Evolutionary conservation across 805 yeast genomes (phyloP), one percentile per base, ranked within the genome.

Genomic region (Teunomyces panamensis): DNA sequence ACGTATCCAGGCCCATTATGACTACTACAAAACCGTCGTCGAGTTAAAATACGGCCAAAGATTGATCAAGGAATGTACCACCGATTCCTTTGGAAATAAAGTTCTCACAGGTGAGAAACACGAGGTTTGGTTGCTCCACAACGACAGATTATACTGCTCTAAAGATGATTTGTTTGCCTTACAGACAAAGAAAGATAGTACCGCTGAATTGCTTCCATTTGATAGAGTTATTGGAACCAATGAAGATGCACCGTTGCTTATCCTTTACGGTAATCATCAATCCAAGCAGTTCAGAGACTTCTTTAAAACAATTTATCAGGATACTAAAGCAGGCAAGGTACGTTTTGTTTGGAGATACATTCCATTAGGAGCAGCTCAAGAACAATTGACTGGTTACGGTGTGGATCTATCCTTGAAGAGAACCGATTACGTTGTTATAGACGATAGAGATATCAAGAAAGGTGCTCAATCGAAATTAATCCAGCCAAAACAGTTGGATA

Each of bases 131-230:
- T 61, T 83, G 6, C 58, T 69, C 48, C 74, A 74, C 52, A 81
- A 84, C 49, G 78, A 78, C 43, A 71, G 73, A 24, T 62, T 75
- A 2, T 85, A 84, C 58, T 83, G 90, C 56, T 79, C 84, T 8
- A 69, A 84, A 2, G 87, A 81, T 47, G 96, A 86, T 48, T 77
- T 89, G 0, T 94, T 80, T 63, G 96, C 97, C 2, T 71, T 94
- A 48, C 84, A 85, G 61, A 79, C 89, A 0, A 70, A 71, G 24
- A 67, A 69, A n/a, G 56, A 60, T 5, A 45, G 57, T 1, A 56
- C 49, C 4, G 58, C 64, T 1, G 39, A 54, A 5, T 27, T 67
- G 11, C 39, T 67, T 3, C 71, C 80, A 0, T 77, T 79, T 50
- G 97, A 92, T 57, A 73, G 89, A 48, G 68, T 85, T 0, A 72